phyloP scores from a whole-genome alignment of 139 green algal species.

The Chlamydomonas sp. region DNA sequence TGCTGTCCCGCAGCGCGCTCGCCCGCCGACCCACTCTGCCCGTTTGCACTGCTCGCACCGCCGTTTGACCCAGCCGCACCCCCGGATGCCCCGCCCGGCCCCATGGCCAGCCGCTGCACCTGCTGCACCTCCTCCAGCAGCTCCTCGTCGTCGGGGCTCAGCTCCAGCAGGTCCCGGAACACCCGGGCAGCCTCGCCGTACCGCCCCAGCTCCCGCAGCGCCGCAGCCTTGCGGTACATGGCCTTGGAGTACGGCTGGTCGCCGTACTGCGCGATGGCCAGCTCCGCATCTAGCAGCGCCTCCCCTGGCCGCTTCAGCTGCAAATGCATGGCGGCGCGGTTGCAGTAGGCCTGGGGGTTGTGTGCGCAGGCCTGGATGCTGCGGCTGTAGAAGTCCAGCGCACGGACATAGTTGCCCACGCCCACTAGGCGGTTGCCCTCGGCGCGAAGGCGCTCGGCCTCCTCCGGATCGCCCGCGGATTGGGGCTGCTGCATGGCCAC shows the following conservation, averaged over 20 bases:
- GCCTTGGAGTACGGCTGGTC: constrained; percentile 45
- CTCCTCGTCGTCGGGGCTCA: background rate
- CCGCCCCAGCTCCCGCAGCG: constrained; percentile 29
- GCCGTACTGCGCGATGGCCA: constrained; percentile 32
- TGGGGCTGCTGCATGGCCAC: background rate
- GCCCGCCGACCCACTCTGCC: background rate
- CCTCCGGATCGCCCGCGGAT: constrained; percentile 1
- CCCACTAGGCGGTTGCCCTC: constrained; percentile 43
- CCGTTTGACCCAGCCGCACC: background rate
- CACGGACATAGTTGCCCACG: constrained; percentile 32
- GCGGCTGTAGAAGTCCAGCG: constrained; percentile 31
- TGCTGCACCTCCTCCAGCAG: constrained; percentile 10
- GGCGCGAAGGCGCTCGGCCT: constrained; percentile 12
- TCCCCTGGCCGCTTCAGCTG: constrained; percentile 27
- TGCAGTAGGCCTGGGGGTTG: constrained; percentile 39
- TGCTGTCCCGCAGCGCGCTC: background rate
- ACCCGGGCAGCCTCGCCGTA: background rate
- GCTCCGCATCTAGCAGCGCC: constrained; percentile 37
- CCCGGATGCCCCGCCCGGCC: background rate
- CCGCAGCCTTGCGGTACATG: constrained; percentile 16
- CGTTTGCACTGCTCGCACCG: background rate
- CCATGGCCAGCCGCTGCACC: constrained; percentile 5
- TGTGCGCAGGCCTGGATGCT: constrained; percentile 25
- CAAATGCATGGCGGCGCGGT: constrained; percentile 45
- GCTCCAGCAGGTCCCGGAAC: constrained; percentile 4